Evolutionary conservation across 768 basidiomycete genomes (phyloP).

Genomic region (Mycena belliarum): DNA sequence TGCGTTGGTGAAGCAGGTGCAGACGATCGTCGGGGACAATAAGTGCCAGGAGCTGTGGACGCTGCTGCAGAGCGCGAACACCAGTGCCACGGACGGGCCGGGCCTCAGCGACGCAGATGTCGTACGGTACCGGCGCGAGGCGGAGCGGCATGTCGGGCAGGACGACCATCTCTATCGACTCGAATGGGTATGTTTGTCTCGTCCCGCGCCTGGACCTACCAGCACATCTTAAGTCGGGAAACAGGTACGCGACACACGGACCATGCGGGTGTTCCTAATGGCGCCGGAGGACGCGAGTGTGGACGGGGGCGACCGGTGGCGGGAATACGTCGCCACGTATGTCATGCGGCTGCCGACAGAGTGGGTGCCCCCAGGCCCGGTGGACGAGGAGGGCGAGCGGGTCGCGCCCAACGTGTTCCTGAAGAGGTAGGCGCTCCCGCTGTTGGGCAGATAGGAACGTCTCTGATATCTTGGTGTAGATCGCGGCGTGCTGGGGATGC

Average conservation of each 20-base stretch:
- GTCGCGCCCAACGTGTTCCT: slow-evolving; percentile 47
- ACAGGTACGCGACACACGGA: slow-evolving; percentile 57
- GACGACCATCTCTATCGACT: slow-evolving; percentile 79
- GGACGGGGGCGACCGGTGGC: slow-evolving; percentile 66
- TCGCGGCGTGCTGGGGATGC: slow-evolving; percentile 42
- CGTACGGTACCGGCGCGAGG: slow-evolving; percentile 77
- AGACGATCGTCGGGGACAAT: slow-evolving; percentile 80
- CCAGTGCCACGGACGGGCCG: slow-evolving; percentile 32
- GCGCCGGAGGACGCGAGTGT: slow-evolving; percentile 66
- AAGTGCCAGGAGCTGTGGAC: slow-evolving; percentile 87
- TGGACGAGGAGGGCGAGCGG: slow-evolving; percentile 33
- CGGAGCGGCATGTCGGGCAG: slow-evolving; percentile 70
- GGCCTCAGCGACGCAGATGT: slow-evolving; percentile 61
- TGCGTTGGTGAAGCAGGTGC: slow-evolving; percentile 91
- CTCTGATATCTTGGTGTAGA: slow-evolving; percentile 47
- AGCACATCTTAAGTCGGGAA: slow-evolving; percentile 14
- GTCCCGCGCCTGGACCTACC: slow-evolving; percentile 6
- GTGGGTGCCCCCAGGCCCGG: slow-evolving; percentile 49
- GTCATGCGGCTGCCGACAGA: slow-evolving; percentile 72
- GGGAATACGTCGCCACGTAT: slow-evolving; percentile 73
- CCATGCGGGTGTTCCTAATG: slow-evolving; percentile 62
- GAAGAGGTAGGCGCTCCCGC: slow-evolving; percentile 49
- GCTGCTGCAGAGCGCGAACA: slow-evolving; percentile 67
- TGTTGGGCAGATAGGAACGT: too few species aligned
- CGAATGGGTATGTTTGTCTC: slow-evolving; percentile 67